Evolutionary conservation across 805 yeast genomes (phyloP).

Genomic region (Lachancea cidri): DNA sequence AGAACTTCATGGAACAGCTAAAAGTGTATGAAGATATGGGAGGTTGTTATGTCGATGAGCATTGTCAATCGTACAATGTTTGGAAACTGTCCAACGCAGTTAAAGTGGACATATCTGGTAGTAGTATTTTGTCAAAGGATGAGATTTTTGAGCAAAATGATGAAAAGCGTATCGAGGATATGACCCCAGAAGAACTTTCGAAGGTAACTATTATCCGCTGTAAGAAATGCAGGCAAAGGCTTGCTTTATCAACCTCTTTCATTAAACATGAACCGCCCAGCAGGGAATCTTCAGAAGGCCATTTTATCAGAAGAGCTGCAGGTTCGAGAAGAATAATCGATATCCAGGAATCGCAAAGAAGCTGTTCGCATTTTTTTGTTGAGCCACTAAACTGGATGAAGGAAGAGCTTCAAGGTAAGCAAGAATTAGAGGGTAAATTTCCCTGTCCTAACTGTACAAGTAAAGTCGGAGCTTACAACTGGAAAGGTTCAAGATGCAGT

Average conservation of each 20-base stretch:
- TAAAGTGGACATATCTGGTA: conserved; percentile 40
- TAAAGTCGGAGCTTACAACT: conserved; percentile 86
- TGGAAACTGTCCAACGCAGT: conserved; percentile 37
- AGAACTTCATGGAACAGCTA: conserved; percentile 68
- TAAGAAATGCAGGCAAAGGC: conserved; percentile 68
- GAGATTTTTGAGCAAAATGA: conserved; percentile 29
- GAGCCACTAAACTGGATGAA: conserved; percentile 96
- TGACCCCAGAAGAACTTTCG: conserved; percentile 24
- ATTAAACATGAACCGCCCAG: conserved; percentile 65
- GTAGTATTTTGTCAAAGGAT: conserved; percentile 25
- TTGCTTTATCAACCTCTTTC: conserved; percentile 60
- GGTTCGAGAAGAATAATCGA: conserved; percentile 56
- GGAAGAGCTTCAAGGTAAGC: conserved; percentile 57
- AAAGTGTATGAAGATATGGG: conserved; percentile 49
- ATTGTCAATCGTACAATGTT: conserved; percentile 38
- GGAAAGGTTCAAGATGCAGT: conserved; percentile 93
- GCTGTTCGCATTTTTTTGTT: conserved; percentile 79
- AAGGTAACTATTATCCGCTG: conserved; percentile 53
- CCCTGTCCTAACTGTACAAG: conserved; percentile 77
- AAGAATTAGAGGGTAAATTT: conserved; percentile 82
- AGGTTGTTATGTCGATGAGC: conserved; percentile 28
- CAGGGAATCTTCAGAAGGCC: conserved; percentile 57
- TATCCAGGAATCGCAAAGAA: conserved; percentile 48
- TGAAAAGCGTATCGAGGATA: conserved; percentile 19
- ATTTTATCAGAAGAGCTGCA: conserved; percentile 59